Evolutionary conservation across 2,329 filamentous ascomycete species (phyloP).

Genomic region (Cytospora piceicola): DNA sequence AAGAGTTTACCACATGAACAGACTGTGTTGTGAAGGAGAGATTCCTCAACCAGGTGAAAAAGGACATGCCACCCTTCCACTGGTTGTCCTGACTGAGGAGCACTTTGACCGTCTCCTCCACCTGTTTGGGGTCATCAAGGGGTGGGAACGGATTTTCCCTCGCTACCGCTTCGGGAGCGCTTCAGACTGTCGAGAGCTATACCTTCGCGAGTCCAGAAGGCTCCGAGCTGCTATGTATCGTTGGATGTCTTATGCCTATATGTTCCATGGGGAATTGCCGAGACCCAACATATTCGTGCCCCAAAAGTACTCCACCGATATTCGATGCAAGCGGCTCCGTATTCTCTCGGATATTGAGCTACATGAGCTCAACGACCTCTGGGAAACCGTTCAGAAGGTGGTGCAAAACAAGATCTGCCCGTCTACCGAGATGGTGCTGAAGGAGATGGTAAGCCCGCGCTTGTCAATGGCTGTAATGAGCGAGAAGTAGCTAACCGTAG

Average conservation of each 20-base stretch:
- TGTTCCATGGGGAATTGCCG: conserved; percentile 53
- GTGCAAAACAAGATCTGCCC: conserved; percentile 53
- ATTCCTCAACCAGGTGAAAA: neutral
- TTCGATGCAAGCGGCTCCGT: conserved; percentile 50
- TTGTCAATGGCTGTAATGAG: no score
- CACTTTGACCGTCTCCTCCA: conserved; percentile 40
- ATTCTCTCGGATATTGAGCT: conserved; percentile 48
- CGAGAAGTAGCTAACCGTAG: neutral
- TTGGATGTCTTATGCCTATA: conserved; percentile 59
- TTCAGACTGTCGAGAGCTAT: conserved; percentile 50
- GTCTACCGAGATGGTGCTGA: conserved; percentile 45
- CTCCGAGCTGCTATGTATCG: conserved; percentile 55
- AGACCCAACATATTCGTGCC: conserved; percentile 34
- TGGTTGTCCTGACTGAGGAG: conserved; percentile 30
- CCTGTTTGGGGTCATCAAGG: conserved; percentile 41
- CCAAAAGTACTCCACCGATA: conserved; percentile 35
- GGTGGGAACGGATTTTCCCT: conserved; percentile 46
- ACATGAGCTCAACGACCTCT: conserved; percentile 50
- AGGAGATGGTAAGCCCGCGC: conserved; percentile 38
- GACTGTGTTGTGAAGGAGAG: conserved; percentile 38
- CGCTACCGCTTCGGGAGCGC: conserved; percentile 46
- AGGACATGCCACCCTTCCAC: conserved; percentile 1
- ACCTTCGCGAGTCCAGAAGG: conserved; percentile 47
- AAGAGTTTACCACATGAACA: conserved; percentile 45
- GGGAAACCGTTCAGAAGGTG: conserved; percentile 49